phyloP scores from a whole-genome alignment of 257 asterid genomes.

The Solanum rostratum region DNA sequence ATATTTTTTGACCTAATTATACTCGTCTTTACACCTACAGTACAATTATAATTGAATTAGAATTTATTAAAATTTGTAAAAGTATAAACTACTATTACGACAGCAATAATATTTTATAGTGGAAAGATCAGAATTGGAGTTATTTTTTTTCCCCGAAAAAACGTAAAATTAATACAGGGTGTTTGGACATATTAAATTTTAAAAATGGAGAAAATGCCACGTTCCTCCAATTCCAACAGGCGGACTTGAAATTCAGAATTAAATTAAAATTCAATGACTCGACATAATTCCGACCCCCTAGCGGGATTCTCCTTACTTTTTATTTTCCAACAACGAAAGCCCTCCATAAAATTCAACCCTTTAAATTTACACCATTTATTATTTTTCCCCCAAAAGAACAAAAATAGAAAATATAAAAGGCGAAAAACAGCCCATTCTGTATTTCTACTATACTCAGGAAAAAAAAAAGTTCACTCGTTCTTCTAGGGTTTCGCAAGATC shows the following conservation, averaged over 20 bases:
- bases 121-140: background rate
- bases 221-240: background rate
- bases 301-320: background rate
- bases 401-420: background rate
- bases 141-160: background rate
- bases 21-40: too few relatives aligned
- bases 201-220: background rate
- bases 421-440: background rate
- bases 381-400: background rate
- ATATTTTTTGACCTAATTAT: background rate
- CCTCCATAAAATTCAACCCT: background rate
- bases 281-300: background rate
- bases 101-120: background rate
- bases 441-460: background rate
- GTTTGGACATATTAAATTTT: background rate
- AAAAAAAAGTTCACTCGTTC: background rate
- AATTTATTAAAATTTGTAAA: background rate
- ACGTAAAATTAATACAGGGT: background rate
- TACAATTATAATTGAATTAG: background rate
- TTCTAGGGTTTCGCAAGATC: background rate
- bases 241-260: background rate
- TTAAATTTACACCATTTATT: background rate
- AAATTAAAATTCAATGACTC: background rate
- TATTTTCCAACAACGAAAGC: background rate
- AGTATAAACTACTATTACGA: background rate